Base-by-base conservation (phyloP, 805 yeast species). In the Candida coquimbonensis region DNA sequence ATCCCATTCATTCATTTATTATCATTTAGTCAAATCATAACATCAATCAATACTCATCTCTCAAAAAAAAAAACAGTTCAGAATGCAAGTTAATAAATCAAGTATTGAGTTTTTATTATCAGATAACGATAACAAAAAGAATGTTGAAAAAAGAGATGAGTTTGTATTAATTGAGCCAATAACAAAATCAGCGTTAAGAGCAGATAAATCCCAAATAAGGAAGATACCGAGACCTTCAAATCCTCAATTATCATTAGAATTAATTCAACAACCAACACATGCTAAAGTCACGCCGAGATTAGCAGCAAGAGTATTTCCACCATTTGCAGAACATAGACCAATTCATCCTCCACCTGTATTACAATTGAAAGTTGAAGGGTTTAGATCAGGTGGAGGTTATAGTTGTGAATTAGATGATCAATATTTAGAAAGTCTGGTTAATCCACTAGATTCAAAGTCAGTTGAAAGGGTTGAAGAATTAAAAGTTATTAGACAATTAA, bases 301-400 rank as follows among this genome's bases (percentile, higher is more conserved):
- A 2, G 43, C 54, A 3, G 49, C 55, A 0, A 39, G 54, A 17
- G 54, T 51, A 3, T 54, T 52, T 47, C 57, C 61, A 8, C 60
- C 63, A 1, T 50, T 57, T 43, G 51, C 60, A 5, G 66, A 62
- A 41, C 64, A 62, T 45, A 49, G 66, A 11, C 66, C 65, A 3
- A 61, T 62, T 25, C 63, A 59, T 38, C 66, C 66, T 3, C 66
- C 65, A 5, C 66, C 66, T 1, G 59, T 62, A 1, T 47, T 62
- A 14, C 63, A 61, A 42, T 42, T 62, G 26, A 46, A 40, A 3
- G 39, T 62, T 8, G 49, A 50, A 3, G 55, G 39, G 11, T 48
- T 49, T 31, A 37, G 35, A 2, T 51, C 53, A 5, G 44, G 45
- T 17, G 34, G 35, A 33, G 47, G 46, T 6, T 40, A 43, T 11